phyloP scores from a whole-genome alignment of 2,329 filamentous ascomycete species.

The Colletotrichum liriopes region DNA sequence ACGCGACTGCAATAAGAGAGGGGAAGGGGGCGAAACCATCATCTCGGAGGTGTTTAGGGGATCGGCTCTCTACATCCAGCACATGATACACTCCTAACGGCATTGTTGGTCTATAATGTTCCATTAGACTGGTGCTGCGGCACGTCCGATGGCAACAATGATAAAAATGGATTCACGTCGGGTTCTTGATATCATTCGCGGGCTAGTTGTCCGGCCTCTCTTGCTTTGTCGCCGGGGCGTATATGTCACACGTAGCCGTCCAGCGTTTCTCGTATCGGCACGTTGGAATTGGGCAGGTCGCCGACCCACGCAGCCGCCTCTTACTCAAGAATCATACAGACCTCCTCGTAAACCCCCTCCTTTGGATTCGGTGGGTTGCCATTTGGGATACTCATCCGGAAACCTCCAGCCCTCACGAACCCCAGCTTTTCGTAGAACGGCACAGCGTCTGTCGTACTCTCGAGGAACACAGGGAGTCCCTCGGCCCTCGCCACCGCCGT shows the following conservation, averaged over 20 bases:
- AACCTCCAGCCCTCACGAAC: constrained; percentile 51
- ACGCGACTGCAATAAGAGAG: background rate
- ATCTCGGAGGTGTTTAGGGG: background rate
- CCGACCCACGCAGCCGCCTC: background rate
- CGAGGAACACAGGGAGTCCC: constrained; percentile 54
- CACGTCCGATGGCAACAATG: background rate
- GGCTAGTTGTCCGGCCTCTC: background rate
- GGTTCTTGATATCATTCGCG: background rate
- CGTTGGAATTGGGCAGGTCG: background rate
- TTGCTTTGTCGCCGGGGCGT: background rate
- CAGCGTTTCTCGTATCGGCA: background rate
- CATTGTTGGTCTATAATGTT: background rate
- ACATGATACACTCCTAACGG: background rate
- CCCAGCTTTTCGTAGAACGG: constrained; percentile 56
- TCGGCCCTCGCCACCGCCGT: constrained; percentile 52
- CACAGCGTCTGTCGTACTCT: constrained; percentile 57
- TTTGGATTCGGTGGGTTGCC: no score
- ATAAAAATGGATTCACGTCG: no score
- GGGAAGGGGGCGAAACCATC: no score
- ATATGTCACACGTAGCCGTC: background rate
- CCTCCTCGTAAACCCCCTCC: constrained; percentile 7
- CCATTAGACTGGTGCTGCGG: constrained; percentile 5
- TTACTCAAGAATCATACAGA: constrained; percentile 18
- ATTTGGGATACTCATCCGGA: constrained; percentile 55
- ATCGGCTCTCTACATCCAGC: background rate